Percentiles rank a stretch among this genome's conserved stretches.
phyloP scores from a whole-genome alignment of 1,284 basidiomycete species.

The Cystobasidium slooffiae region DNA sequence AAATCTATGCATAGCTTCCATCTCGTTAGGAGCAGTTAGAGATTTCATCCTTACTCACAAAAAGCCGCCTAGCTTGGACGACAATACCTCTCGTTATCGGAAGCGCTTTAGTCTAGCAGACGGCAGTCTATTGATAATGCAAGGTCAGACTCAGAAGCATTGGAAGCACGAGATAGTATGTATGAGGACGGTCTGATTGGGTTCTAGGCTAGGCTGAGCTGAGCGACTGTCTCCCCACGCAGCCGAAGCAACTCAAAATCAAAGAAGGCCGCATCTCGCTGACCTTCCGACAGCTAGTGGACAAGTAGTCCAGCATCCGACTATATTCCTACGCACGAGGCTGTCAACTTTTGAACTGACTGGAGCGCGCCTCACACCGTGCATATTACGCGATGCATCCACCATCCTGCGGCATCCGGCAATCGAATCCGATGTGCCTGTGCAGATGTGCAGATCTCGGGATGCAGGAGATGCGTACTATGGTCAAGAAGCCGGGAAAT shows the following conservation, averaged over 20 bases:
- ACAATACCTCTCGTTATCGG: slow-evolving; percentile 7
- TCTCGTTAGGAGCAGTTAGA: slow-evolving; percentile 61
- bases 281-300: slow-evolving; percentile 59
- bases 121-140: slow-evolving; percentile 64
- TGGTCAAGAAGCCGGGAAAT: too few species aligned
- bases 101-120: slow-evolving; percentile 57
- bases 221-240: background rate
- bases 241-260: slow-evolving; percentile 54
- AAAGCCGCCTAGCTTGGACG: slow-evolving; percentile 50
- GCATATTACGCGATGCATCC: too few species aligned
- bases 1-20: slow-evolving; percentile 61
- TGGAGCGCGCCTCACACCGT: too few species aligned
- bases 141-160: slow-evolving; percentile 61
- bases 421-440: too few species aligned
- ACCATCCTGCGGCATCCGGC: too few species aligned
- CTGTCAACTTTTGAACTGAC: too few species aligned
- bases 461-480: too few species aligned
- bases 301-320: slow-evolving; percentile 18
- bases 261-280: slow-evolving; percentile 59
- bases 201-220: background rate
- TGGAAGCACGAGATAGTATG: slow-evolving; percentile 62
- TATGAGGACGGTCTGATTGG: background rate
- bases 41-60: slow-evolving; percentile 62
- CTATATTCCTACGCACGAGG: too few species aligned
- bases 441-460: too few species aligned